A percentile compares a stretch with the other conserved stretches of the same genome.
phyloP scores from a whole-genome alignment of 805 yeast species.

The Saccharomyces cerevisiae region DNA sequence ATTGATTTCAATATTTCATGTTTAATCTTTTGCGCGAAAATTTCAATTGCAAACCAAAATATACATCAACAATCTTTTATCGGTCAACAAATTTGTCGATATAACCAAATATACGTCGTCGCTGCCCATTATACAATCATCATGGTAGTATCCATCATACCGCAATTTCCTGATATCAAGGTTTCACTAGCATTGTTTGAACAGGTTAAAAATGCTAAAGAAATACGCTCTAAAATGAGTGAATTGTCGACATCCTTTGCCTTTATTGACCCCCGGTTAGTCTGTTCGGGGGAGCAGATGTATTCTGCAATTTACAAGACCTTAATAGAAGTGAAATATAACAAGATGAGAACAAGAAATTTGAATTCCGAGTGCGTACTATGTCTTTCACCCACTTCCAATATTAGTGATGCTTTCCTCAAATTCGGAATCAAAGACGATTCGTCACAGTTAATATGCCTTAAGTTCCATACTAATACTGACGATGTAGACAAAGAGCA shows the following conservation, averaged over 20 bases:
- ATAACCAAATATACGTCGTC: background rate
- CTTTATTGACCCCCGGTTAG: slow-evolving; percentile 50
- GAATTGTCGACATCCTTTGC: slow-evolving; percentile 45
- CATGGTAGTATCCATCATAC: slow-evolving; percentile 26
- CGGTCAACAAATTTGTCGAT: background rate
- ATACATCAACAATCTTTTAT: background rate
- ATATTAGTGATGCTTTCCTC: slow-evolving; percentile 58
- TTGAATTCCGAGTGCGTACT: slow-evolving; percentile 66
- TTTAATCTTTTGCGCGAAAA: background rate
- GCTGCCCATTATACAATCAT: background rate
- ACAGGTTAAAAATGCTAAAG: slow-evolving; percentile 37
- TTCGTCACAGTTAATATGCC: slow-evolving; percentile 38
- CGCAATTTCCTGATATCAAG: slow-evolving; percentile 38
- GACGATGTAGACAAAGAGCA: slow-evolving; percentile 7
- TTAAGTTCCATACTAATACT: slow-evolving; percentile 31
- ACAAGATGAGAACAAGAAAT: slow-evolving; percentile 50
- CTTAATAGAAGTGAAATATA: slow-evolving; percentile 41
- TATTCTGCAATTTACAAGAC: slow-evolving; percentile 54
- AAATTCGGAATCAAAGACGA: slow-evolving; percentile 59
- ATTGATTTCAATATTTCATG: background rate
- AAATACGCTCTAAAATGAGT: slow-evolving; percentile 37
- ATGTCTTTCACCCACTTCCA: slow-evolving; percentile 60
- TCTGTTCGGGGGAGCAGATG: slow-evolving; percentile 56
- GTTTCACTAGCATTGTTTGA: slow-evolving; percentile 39
- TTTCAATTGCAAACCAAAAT: background rate